phyloP scores from a whole-genome alignment of 306 rosid genomes.

The Dalbergia oliveri region DNA sequence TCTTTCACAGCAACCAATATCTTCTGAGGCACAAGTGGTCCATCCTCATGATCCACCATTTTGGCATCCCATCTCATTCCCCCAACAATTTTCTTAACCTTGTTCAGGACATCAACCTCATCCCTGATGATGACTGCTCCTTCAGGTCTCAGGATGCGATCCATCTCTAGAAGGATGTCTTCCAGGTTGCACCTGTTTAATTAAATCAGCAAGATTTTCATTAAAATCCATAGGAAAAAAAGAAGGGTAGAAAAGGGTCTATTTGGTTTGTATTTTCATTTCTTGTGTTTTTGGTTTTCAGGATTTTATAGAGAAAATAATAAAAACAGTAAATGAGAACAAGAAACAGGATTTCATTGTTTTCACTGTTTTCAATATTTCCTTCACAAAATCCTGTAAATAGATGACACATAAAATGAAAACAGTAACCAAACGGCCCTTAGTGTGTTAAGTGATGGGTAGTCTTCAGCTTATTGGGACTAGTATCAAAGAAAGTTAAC shows the following conservation, averaged over 20 bases:
- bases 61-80: constrained; percentile 93
- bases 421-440: too few species aligned
- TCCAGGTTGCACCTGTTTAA: constrained; percentile 75
- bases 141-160: constrained; percentile 89
- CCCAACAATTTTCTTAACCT: constrained; percentile 75
- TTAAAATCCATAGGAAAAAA: neutral
- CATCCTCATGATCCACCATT: constrained; percentile 94
- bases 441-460: neutral
- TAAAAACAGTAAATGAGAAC: too few species aligned
- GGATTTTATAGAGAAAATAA: too few species aligned
- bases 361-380: too few species aligned
- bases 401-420: too few species aligned
- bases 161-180: constrained; percentile 96
- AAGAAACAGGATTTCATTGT: too few species aligned
- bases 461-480: neutral
- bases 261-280: too few species aligned
- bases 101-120: constrained; percentile 79
- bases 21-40: constrained; percentile 87
- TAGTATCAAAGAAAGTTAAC: neutral
- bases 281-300: too few species aligned
- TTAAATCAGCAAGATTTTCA: constrained; percentile 33
- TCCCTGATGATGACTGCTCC: constrained; percentile 83
- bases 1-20: constrained; percentile 78
- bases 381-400: too few species aligned
- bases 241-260: neutral